Conservation (phyloP, 352 stramenopile genomes). For the Pythium sp. region DNA sequence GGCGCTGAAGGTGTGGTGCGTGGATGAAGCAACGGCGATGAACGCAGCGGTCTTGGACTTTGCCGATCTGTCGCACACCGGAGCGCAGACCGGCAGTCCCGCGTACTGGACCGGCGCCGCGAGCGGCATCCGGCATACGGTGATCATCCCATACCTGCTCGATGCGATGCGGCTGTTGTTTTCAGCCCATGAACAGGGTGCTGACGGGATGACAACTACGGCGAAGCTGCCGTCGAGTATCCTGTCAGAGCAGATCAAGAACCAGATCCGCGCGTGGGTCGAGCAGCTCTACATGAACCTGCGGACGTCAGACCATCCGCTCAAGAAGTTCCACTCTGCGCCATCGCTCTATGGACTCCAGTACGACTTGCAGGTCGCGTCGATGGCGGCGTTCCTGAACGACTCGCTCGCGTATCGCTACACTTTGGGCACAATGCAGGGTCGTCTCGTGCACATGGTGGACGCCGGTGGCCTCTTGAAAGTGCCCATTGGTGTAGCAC, state of each 20-base stretch:
- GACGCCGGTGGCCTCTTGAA: slow-evolving; percentile 29
- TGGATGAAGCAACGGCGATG: slow-evolving; percentile 30
- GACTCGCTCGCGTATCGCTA: slow-evolving; percentile 33
- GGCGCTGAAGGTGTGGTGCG: slow-evolving; percentile 36
- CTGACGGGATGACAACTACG: not conserved
- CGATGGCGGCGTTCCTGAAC: slow-evolving; percentile 44
- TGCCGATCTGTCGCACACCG: slow-evolving; percentile 33
- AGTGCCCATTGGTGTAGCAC: slow-evolving; percentile 27
- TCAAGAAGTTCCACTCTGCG: slow-evolving; percentile 26
- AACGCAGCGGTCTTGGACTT: slow-evolving; percentile 25
- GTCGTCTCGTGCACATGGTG: slow-evolving; percentile 42
- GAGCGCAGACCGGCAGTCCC: slow-evolving; percentile 20
- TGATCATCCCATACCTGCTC: slow-evolving; percentile 32
- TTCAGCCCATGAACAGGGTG: not conserved
- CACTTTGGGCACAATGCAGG: slow-evolving; percentile 45
- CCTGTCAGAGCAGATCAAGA: slow-evolving; percentile 4
- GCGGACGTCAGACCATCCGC: slow-evolving; percentile 19
- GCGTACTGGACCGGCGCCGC: slow-evolving; percentile 16
- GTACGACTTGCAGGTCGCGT: slow-evolving; percentile 47
- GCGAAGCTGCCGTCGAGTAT: not conserved
- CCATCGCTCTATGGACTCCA: slow-evolving; percentile 34
- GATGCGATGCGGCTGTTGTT: slow-evolving; percentile 39
- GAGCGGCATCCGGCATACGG: slow-evolving; percentile 32
- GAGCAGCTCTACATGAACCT: slow-evolving; percentile 24
- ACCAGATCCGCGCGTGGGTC: slow-evolving; percentile 25